Percentiles rank a stretch among this genome's conserved stretches.
phyloP scores from a whole-genome alignment of 805 yeast genomes.

The Yueomyces sinensis region DNA sequence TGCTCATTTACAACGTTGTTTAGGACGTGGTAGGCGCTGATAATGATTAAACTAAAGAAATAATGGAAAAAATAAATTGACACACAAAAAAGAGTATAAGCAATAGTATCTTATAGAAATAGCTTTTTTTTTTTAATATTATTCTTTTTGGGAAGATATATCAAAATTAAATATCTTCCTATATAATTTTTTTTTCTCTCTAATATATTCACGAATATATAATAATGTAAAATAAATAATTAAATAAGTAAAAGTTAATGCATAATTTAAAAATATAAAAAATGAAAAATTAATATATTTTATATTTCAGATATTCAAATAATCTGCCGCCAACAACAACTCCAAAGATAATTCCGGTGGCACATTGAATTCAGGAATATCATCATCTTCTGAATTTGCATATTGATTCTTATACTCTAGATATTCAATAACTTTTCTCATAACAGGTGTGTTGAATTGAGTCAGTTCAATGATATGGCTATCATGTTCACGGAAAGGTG shows the following conservation, averaged over 20 bases:
- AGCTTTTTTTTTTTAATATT: too few species aligned
- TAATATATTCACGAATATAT: too few species aligned
- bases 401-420: constrained; percentile 48
- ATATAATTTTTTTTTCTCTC: too few species aligned
- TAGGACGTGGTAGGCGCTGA: constrained; percentile 16
- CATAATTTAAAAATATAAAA: too few species aligned
- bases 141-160: too few species aligned
- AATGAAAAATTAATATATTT: too few species aligned
- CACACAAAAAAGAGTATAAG: too few species aligned
- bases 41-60: too few species aligned
- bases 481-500: constrained; percentile 39
- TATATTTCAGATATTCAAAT: constrained; percentile 20
- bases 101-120: too few species aligned
- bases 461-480: constrained; percentile 32
- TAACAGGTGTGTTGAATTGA: constrained; percentile 56
- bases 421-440: constrained; percentile 77
- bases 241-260: too few species aligned
- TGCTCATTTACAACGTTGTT: constrained; percentile 80
- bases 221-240: too few species aligned
- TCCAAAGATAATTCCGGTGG: constrained; percentile 94
- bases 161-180: background rate
- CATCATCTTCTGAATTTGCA: constrained; percentile 22
- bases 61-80: too few species aligned
- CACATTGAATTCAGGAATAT: constrained; percentile 74
- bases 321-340: constrained; percentile 85